phyloP scores from a whole-genome alignment of 1,284 basidiomycete species.

The Inonotus hispidus region DNA sequence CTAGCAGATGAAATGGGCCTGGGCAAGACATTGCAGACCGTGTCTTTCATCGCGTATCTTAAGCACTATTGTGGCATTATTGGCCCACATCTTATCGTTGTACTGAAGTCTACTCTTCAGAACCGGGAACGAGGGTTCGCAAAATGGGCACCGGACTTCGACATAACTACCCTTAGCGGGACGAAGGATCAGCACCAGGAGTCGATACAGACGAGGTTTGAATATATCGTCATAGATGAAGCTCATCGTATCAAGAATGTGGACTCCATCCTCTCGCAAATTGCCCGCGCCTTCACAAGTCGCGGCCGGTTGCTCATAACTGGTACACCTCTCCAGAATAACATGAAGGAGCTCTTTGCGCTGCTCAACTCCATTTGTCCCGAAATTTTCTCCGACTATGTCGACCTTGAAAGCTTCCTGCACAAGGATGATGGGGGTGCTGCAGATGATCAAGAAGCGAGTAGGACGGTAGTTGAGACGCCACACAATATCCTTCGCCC shows the following conservation, averaged over 20 bases:
- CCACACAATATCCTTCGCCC: slow-evolving; percentile 96
- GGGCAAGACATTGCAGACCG: slow-evolving; percentile 97
- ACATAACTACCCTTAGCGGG: slow-evolving; percentile 78
- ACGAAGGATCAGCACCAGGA: slow-evolving; percentile 86
- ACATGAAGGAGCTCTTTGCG: slow-evolving; percentile 95
- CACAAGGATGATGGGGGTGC: slow-evolving; percentile 73
- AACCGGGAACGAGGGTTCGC: slow-evolving; percentile 96
- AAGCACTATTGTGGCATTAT: slow-evolving; percentile 74
- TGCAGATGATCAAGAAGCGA: slow-evolving; percentile 82
- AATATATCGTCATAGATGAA: slow-evolving; percentile 99
- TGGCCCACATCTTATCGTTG: slow-evolving; percentile 94
- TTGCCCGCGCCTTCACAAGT: slow-evolving; percentile 88
- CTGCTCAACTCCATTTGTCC: slow-evolving; percentile 93
- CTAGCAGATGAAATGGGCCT: slow-evolving; percentile 97
- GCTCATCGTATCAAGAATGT: slow-evolving; percentile 99
- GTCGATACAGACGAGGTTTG: slow-evolving; percentile 80
- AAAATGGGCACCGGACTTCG: slow-evolving; percentile 90
- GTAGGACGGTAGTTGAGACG: slow-evolving; percentile 92
- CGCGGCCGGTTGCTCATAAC: slow-evolving; percentile 92
- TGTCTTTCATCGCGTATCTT: slow-evolving; percentile 95
- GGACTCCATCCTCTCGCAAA: slow-evolving; percentile 93
- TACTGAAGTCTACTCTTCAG: slow-evolving; percentile 96
- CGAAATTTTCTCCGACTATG: slow-evolving; percentile 74
- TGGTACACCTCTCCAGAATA: slow-evolving; percentile 97
- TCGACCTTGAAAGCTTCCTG: slow-evolving; percentile 70